phyloP scores from a whole-genome alignment of 2,329 filamentous ascomycete genomes.

The Corinectria fuckeliana region DNA sequence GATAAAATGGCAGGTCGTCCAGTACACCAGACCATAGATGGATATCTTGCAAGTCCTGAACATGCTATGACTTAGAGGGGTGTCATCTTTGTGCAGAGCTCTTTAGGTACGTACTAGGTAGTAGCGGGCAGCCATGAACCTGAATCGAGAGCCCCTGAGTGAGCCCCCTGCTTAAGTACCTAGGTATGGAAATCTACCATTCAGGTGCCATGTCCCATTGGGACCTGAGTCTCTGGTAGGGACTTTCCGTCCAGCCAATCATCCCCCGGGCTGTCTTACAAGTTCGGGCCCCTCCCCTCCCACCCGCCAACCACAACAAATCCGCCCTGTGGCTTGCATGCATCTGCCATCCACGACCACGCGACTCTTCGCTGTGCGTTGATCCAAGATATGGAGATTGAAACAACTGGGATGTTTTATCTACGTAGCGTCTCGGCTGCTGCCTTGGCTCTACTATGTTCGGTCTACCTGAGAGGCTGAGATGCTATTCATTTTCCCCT shows the following conservation, averaged over 20 bases:
- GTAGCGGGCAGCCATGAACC: constrained; percentile 11
- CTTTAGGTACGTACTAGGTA: no score
- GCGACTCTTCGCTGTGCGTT: constrained; percentile 11
- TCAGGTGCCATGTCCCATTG: neutral
- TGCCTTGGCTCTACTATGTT: neutral
- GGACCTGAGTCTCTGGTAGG: neutral
- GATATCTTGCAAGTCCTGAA: neutral
- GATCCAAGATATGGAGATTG: constrained; percentile 8
- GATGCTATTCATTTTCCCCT: neutral
- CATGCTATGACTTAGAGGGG: neutral
- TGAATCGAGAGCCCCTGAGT: constrained; percentile 11
- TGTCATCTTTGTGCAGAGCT: neutral
- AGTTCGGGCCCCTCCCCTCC: neutral
- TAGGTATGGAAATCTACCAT: no score
- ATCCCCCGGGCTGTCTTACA: neutral
- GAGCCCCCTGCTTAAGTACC: neutral
- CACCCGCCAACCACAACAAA: neutral
- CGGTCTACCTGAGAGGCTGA: neutral
- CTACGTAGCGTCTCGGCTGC: neutral
- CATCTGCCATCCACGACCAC: constrained; percentile 11
- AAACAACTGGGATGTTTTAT: constrained; percentile 2
- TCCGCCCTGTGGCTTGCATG: constrained; percentile 7
- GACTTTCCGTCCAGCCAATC: constrained; percentile 5
- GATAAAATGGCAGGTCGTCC: no score
- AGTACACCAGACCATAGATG: no score